Evolutionary conservation across 116 monocot genomes (phyloP).

Genomic region (Thalassia testudinum): DNA sequence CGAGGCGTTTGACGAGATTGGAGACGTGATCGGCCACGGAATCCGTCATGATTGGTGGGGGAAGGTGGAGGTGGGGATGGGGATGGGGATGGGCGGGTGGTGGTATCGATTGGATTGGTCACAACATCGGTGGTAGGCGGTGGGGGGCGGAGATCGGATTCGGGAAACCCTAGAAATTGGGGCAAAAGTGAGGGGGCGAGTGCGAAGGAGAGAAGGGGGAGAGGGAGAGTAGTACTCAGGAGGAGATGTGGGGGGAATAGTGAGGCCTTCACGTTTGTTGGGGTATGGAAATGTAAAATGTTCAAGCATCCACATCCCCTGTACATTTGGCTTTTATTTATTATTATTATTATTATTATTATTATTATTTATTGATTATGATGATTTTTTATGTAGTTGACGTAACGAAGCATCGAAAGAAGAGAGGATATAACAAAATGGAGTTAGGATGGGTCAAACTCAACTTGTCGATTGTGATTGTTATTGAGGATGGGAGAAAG

Average conservation of each 20-base stretch:
- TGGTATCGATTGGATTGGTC: neutral
- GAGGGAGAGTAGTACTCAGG: neutral
- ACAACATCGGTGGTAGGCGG: neutral
- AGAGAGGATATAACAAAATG: no score
- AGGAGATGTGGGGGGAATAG: neutral
- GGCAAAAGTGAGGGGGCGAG: neutral
- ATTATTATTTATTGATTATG: no score
- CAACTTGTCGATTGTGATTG: no score
- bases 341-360: no score
- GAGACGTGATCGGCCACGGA: slow-evolving; percentile 33
- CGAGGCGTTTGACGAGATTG: slow-evolving; percentile 37
- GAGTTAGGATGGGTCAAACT: no score
- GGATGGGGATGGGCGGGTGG: neutral
- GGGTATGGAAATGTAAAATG: no score
- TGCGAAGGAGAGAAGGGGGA: neutral
- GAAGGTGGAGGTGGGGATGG: neutral
- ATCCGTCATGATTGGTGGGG: slow-evolving; percentile 40
- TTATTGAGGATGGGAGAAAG: no score
- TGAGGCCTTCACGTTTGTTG: no score
- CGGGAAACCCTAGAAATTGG: neutral
- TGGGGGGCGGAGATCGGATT: neutral
- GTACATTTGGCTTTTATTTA: no score
- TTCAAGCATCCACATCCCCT: no score
- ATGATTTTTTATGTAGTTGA: no score
- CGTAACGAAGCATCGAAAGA: no score